phyloP scores from a whole-genome alignment of 169 alveolate genomes.

The Besnoitia besnoiti region DNA sequence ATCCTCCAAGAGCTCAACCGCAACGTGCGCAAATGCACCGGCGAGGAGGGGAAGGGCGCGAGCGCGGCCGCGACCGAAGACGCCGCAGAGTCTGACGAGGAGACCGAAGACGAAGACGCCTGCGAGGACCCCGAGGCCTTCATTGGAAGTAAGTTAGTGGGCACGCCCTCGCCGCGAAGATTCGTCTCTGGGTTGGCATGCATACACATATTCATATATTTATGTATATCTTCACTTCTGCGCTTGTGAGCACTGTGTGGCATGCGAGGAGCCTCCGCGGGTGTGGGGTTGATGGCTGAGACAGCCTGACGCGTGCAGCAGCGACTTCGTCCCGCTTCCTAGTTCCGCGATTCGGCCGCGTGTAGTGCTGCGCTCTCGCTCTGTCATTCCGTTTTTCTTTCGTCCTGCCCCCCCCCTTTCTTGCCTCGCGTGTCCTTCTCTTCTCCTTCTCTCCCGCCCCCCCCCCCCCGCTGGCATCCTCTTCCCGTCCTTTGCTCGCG shows the following conservation, averaged over 20 bases:
- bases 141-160: constrained; percentile 45
- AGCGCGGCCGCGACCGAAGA: neutral
- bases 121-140: neutral
- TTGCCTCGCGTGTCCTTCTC: neutral
- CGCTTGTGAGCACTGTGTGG: no score
- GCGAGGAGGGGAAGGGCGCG: neutral
- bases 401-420: no score
- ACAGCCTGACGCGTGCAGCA: no score
- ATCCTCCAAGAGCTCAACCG: constrained; percentile 29
- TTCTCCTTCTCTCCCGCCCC: neutral
- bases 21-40: neutral
- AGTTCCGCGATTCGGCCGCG: no score
- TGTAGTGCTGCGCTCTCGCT: no score
- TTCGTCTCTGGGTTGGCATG: no score
- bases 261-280: no score
- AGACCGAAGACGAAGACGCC: neutral
- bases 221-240: no score
- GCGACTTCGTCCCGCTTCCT: no score
- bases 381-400: no score
- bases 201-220: no score
- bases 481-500: neutral
- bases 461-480: neutral
- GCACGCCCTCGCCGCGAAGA: neutral
- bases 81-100: neutral
- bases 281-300: no score